These are phyloP conservation scores for Pulveroboletus ravenelii DNA, from an alignment of 768 basidiomycete genomes.

Conservation along the genomic window DNA sequence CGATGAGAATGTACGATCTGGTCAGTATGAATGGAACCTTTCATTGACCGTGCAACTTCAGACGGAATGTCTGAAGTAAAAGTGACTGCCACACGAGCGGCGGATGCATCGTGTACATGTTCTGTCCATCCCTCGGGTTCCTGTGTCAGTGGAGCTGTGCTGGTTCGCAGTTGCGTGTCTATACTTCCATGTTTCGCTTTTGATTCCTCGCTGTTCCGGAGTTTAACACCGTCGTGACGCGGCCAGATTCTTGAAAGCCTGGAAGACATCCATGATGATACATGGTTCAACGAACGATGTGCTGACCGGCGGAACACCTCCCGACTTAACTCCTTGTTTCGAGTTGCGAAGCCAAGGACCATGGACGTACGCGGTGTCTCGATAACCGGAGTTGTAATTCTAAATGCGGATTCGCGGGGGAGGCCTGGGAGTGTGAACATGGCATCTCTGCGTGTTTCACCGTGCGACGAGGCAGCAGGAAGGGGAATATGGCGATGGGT, in stretches of 20 bases:
- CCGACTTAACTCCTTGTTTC: conserved; percentile 7
- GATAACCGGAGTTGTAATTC: conserved; percentile 16
- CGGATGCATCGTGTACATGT: conserved; percentile 3
- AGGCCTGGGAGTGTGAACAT: conserved; percentile 23
- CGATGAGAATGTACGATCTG: conserved; percentile 1
- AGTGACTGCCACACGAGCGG: background rate
- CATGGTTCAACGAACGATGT: conserved; percentile 22
- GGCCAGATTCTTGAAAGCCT: conserved; percentile 25
- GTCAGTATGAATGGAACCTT: conserved; percentile 4
- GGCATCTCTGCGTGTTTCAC: background rate
- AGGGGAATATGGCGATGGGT: conserved; percentile 12
- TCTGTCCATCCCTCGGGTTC: conserved; percentile 7
- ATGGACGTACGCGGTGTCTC: conserved; percentile 27
- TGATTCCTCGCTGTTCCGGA: conserved; percentile 34
- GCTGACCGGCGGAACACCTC: conserved; percentile 14
- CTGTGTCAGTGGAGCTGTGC: conserved; percentile 4
- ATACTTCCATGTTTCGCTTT: conserved; percentile 5
- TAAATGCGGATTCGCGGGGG: conserved; percentile 23
- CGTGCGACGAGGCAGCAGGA: background rate
- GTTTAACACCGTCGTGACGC: conserved; percentile 18
- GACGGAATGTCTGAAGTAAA: conserved; percentile 10
- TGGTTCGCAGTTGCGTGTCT: background rate
- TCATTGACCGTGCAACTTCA: conserved; percentile 1
- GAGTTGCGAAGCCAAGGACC: conserved; percentile 3
- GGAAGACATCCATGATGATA: conserved; percentile 39